phyloP scores from a whole-genome alignment of 2,329 filamentous ascomycete genomes.

The Beauveria caledonica region DNA sequence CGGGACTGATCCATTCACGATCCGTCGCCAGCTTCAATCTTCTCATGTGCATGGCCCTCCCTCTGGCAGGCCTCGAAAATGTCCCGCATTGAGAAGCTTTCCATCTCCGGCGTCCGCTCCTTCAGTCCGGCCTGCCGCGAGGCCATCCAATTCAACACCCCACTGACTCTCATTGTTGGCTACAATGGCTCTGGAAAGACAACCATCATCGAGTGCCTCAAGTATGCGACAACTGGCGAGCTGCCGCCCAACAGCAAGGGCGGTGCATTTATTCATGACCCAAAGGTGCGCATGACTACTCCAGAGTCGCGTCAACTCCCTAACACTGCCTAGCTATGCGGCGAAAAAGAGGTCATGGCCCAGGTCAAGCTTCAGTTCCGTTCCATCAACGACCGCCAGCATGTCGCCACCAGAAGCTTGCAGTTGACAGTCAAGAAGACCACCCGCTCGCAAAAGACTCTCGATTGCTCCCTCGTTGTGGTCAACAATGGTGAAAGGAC shows the following conservation, averaged over 20 bases:
- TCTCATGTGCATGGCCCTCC: background rate
- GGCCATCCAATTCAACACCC: slow-evolving; percentile 79
- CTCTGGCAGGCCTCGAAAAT: slow-evolving; percentile 25
- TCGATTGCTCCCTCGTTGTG: slow-evolving; percentile 72
- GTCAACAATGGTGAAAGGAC: slow-evolving; percentile 71
- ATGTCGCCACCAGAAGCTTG: slow-evolving; percentile 76
- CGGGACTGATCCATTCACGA: background rate
- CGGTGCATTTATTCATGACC: slow-evolving; percentile 93
- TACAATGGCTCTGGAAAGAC: slow-evolving; percentile 98
- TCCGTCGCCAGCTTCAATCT: background rate
- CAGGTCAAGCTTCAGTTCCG: slow-evolving; percentile 87
- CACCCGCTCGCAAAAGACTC: slow-evolving; percentile 66
- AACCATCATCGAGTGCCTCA: slow-evolving; percentile 96
- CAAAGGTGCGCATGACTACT: slow-evolving; percentile 49
- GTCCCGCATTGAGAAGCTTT: slow-evolving; percentile 85
- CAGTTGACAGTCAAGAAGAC: slow-evolving; percentile 83
- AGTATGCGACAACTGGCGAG: slow-evolving; percentile 93
- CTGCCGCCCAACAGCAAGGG: slow-evolving; percentile 85
- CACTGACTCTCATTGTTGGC: slow-evolving; percentile 91
- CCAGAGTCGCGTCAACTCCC: background rate
- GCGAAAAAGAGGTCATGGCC: slow-evolving; percentile 81
- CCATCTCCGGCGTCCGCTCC: slow-evolving; percentile 75
- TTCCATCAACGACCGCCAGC: slow-evolving; percentile 66
- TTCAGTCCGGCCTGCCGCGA: slow-evolving; percentile 71
- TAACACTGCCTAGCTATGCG: slow-evolving; percentile 48